Evolutionary conservation across 1,284 basidiomycete genomes (phyloP), one percentile per base, ranked within the genome.

Genomic region (Meira miltonrushii): DNA sequence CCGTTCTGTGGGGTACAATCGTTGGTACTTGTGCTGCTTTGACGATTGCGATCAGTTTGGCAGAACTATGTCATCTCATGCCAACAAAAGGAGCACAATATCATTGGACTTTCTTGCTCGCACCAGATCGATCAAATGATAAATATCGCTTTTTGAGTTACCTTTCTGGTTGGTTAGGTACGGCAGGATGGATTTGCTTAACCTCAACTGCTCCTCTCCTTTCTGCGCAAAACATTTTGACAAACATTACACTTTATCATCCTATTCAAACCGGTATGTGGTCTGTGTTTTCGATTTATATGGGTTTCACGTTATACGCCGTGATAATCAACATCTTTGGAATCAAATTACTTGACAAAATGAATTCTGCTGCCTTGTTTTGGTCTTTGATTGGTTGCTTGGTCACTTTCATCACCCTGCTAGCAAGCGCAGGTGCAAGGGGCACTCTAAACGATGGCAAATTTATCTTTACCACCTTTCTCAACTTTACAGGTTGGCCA

Each of bases 401-500:
- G 11, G 28, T 48, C 51, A 56, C 65, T 38, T 67, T 67, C 39
- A 50, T 63, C 46, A 53, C 57, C 39, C 62, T 65, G 43, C 39
- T 67, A 12, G 58, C 66, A 38, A 57, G 58, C 1, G 59, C 65
- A 2, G 48, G 50, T 0, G 43, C 63, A 4, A 60, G 61, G 12
- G 56, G 54, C 25, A 59, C 60, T 13, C 43, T 48, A 1, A 44
- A 61, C n/a, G 37, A 17, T 17, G 66, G 58, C n/a, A 59, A 50
- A 54, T 65, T 65, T n/a, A 55, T 65, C 38, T 65, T 67, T 28
- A 58, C 56, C 49, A 50, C 58, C n/a, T 62, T 62, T 25, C 56
- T 65, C 60, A 67, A 67, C 33, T 25, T 58, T 38, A 67, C 66
- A 0, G 66, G 66, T 10, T 67, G 66, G 66, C 58, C 60, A 7